Evolutionary conservation across 1,284 basidiomycete species (phyloP), one percentile per base, ranked within the genome.

Genomic region (Schizopora paradoxa): DNA sequence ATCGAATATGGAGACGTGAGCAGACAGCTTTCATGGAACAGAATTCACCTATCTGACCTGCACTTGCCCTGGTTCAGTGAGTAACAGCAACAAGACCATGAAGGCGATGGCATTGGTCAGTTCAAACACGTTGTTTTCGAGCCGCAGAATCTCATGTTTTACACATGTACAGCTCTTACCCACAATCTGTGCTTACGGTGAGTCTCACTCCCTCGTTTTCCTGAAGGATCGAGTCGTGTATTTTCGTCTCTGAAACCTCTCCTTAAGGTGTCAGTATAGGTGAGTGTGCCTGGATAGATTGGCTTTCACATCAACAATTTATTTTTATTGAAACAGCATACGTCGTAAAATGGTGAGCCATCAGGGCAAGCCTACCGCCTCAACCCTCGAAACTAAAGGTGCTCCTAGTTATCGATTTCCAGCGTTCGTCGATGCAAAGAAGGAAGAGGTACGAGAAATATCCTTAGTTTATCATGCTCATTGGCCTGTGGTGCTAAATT

Each of bases 1-100:
- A 22, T 19, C 33, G 33, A 35, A 35, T 35, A 5, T 35, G 33
- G n/a, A n/a, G n/a, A n/a, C n/a, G n/a, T n/a, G n/a, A n/a, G n/a
- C n/a, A n/a, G n/a, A n/a, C n/a, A n/a, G n/a, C n/a, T n/a, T n/a
- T n/a, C n/a, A n/a, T n/a, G n/a, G n/a, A n/a, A n/a, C n/a, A n/a
- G n/a, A n/a, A n/a, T n/a, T n/a, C n/a, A n/a, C n/a, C n/a, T n/a
- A n/a, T n/a, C n/a, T n/a, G n/a, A n/a, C n/a, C n/a, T n/a, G n/a
- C n/a, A n/a, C n/a, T n/a, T n/a, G n/a, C n/a, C n/a, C n/a, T n/a
- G n/a, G 33, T n/a, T 35, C 6, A 35, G 33, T 35, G 33, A 35
- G 33, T 35, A 5, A 16, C 18, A 35, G 33, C 8, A 10, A 14
- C 14, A 16, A 34, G 19, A 13, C 19, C 33, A 35, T 14, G n/a